A percentile compares a stretch with the other conserved stretches of the same genome.
These are phyloP conservation scores for Arthrobotrys conoides DNA, from an alignment of 2,329 filamentous ascomycete genomes.

Conservation along the genomic window DNA sequence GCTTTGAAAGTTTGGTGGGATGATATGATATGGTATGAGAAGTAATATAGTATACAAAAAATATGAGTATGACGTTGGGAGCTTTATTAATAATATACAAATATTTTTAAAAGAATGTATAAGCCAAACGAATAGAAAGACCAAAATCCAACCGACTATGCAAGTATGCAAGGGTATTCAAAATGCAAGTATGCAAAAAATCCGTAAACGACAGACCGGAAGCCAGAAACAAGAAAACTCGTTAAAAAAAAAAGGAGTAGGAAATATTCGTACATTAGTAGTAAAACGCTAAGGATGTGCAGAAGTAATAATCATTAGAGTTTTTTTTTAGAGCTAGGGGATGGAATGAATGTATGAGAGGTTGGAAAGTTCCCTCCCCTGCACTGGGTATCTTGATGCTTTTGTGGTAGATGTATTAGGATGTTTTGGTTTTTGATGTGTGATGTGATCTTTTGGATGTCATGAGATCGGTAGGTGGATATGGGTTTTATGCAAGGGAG, in stretches of 20 bases:
- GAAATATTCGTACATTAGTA: constrained; percentile 27
- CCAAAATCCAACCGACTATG: constrained; percentile 14
- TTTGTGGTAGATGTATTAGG: neutral
- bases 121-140: neutral
- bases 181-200: constrained; percentile 5
- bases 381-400: constrained; percentile 26
- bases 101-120: neutral
- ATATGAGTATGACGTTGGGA: neutral
- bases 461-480: neutral
- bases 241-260: neutral
- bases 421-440: neutral
- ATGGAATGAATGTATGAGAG: constrained; percentile 7
- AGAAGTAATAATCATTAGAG: constrained; percentile 13
- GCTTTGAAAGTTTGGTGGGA: neutral
- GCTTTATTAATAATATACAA: constrained; percentile 21
- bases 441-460: neutral
- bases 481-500: constrained; percentile 21
- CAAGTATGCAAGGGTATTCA: constrained; percentile 31
- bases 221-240: constrained; percentile 12
- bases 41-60: constrained; percentile 14
- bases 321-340: neutral
- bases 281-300: constrained; percentile 11
- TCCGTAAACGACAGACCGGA: constrained; percentile 16
- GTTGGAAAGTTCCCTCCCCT: neutral
- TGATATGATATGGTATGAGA: neutral